Percentiles rank a stretch among this genome's conserved stretches.
phyloP scores from a whole-genome alignment of 306 rosid species.

The Cicer yamashitae region DNA sequence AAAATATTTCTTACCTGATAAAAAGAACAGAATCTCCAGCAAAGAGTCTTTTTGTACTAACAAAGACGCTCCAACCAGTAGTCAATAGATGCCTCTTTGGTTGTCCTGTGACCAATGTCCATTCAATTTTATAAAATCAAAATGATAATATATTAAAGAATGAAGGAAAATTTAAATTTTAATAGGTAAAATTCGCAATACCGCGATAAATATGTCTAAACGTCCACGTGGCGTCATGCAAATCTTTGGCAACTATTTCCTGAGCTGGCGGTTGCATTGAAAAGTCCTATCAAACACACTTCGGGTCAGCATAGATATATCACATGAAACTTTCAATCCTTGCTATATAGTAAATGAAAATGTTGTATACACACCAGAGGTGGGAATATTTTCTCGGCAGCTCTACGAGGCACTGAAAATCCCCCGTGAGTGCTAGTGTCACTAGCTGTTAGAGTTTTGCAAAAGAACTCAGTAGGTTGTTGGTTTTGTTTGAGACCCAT shows the following conservation, averaged over 20 bases:
- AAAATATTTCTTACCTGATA: conserved; percentile 64
- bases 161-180: not conserved
- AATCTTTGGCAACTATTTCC: conserved; percentile 88
- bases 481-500: conserved; percentile 93
- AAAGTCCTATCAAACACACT: conserved; percentile 66
- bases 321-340: conserved; percentile 17
- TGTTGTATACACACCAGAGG: conserved; percentile 64
- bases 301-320: conserved; percentile 45
- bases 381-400: conserved; percentile 98
- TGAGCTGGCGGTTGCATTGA: conserved; percentile 99
- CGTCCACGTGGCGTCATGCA: conserved; percentile 91
- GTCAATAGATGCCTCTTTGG: conserved; percentile 96
- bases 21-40: conserved; percentile 99
- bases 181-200: conserved; percentile 49
- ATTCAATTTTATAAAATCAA: conserved; percentile 31
- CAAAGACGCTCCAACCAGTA: conserved; percentile 97
- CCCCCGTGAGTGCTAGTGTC: conserved; percentile 99
- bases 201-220: conserved; percentile 98
- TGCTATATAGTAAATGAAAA: conserved; percentile 21
- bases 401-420: conserved; percentile 97
- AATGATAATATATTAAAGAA: conserved; percentile 11
- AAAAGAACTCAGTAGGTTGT: conserved; percentile 97
- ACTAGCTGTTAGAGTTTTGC: conserved; percentile 98
- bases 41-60: conserved; percentile 90
- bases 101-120: conserved; percentile 71